Base-by-base conservation (phyloP, 768 basidiomycete species). In the Dentipellis fragilis region DNA sequence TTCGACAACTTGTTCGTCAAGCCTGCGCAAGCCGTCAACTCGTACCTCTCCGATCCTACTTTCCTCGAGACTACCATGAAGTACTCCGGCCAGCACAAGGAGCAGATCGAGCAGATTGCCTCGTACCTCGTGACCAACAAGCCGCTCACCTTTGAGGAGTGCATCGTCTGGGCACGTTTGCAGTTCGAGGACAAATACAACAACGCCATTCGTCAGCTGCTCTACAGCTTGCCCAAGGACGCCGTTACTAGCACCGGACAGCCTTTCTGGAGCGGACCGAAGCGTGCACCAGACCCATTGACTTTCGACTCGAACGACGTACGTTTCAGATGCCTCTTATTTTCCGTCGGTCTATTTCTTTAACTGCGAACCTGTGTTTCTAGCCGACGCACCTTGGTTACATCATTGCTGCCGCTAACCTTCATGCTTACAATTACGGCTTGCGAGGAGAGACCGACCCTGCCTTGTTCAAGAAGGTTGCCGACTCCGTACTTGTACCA, bases 261-360 rank as follows among this genome's bases (percentile, higher is more conserved):
- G 63, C 94, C 93, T 10, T 99, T 99, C 80, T 99, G 96, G 96
- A 94, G 92, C 63, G 93, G 94, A 17, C 96, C 96, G 2, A 99
- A 99, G 76, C 83, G 96, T 58, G 95, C 94, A 7, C 96, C 96
- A 11, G 93, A 97, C 50, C 77, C 95, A 23, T 74, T 99, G 59
- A 75, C 75, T 5, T 99, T 98, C 72, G 78, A 93, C 71, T 80
- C 90, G 10, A 85, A 78, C 61, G 85, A 97, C 65, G 95, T 97
- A 65, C 69, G 89, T 29, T 29, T 29, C 29, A 29, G 0, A n/a
- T 19, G 50, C 16, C 7, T 29, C 8, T 51, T 52, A 12, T 17
- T 16, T 40, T 48, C 60, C 19, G 4, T 52, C 49, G 23, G 34
- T 23, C 10, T 23, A 11, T 23, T 4, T 21, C 9, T 49, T 21